These are phyloP conservation scores for Leonotis leonurus DNA, from an alignment of 257 asterid genomes.

Conservation along the genomic window DNA sequence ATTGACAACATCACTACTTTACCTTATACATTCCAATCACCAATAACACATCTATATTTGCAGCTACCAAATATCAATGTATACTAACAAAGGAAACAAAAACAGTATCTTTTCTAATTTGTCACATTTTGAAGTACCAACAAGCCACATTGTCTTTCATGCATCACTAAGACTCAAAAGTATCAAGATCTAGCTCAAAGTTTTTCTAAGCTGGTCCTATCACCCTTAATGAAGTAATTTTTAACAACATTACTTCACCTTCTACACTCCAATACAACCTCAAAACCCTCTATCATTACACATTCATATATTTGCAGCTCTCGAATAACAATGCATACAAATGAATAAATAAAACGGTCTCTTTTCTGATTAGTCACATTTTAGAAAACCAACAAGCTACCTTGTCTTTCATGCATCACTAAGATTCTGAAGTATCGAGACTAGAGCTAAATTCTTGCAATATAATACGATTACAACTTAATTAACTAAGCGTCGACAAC, in stretches of 20 bases:
- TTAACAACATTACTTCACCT: neutral
- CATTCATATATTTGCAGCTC: too few species aligned
- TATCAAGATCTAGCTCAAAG: neutral
- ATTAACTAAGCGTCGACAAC: too few species aligned
- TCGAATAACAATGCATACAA: too few species aligned
- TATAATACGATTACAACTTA: too few species aligned
- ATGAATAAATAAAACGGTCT: too few species aligned
- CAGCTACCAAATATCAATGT: too few species aligned
- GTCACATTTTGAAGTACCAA: neutral
- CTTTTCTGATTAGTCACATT: neutral
- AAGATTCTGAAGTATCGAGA: neutral
- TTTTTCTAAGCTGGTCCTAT: neutral
- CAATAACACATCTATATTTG: too few species aligned
- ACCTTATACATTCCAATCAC: too few species aligned
- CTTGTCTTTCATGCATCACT: neutral
- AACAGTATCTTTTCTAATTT: neutral
- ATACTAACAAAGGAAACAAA: too few species aligned
- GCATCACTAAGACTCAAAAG: neutral
- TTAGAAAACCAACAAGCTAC: neutral
- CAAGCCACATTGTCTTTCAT: slow-evolving; percentile 1
- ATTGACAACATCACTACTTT: too few species aligned
- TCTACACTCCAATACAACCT: neutral
- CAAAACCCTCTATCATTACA: too few species aligned
- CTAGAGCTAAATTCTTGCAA: too few species aligned
- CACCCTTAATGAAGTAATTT: neutral